Evolutionary conservation across 306 rosid genomes (phyloP), one percentile per base, ranked within the genome.

Genomic region (Quercus berberidifolia): DNA sequence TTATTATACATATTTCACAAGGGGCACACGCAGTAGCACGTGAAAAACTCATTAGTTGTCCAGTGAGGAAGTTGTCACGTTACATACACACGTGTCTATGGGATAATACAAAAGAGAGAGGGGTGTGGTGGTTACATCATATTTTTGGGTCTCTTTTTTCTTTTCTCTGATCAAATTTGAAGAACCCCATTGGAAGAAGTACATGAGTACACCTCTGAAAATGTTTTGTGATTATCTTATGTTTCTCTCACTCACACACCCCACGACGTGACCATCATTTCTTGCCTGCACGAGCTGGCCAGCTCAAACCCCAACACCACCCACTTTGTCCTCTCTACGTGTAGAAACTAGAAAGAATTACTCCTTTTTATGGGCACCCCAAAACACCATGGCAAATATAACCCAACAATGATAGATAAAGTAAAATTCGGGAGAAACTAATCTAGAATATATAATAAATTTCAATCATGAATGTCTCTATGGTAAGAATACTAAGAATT

Each of bases 211-310:
- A 19, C 41, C 69, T 58, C 8, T 23, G 19, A 21, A 15, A 2
- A 55, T 41, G 18, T 60, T 49, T 18, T 23, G 58, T 19, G 10
- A 15, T 23, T 52, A 73, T 30, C 26, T 7, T 57, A 41, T 46
- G 76, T 78, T 4, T 51, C 67, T 51, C 14, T 18, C 19, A 11
- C 21, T 20, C 54, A 25, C 38, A 4, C 71, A 41, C 65, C 23
- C 69, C 77, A 83, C 81, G 81, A 76, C 84, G 79, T 64, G 81
- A 57, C 79, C 33, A 76, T 79, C 81, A 54, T 76, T 62, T 71
- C 76, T 79, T 79, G 73, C 59, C 75, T 75, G 77, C 83, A 78
- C 65, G 68, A 74, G 79, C 41, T 51, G 49, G 57, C 83, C 78
- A 70, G 79, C 80, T 54, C 80, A 49, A 74, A 31, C 74, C 55